Conservation (phyloP, 805 yeast species). For the Candida nanaspora region DNA sequence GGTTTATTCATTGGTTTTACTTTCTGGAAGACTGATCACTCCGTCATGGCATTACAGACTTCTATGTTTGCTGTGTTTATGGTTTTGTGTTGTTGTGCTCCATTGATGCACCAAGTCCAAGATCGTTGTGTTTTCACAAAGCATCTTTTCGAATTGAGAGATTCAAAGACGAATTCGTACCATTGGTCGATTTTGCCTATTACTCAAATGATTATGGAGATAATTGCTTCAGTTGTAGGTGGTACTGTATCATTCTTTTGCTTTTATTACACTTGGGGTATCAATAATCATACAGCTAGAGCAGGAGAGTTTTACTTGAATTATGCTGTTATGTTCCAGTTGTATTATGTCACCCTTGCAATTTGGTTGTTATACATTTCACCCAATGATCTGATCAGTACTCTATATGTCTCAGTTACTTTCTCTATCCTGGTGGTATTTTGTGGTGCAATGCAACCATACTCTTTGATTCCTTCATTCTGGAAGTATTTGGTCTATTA, state of each 20-base stretch:
- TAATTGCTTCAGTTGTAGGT: conserved; percentile 45
- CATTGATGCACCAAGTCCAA: conserved; percentile 53
- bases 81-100: conserved; percentile 46
- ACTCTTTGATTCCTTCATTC: conserved; percentile 35
- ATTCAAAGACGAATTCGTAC: conserved; percentile 52
- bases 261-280: conserved; percentile 43
- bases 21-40: conserved; percentile 48
- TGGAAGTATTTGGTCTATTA: conserved; percentile 40
- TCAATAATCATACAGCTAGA: conserved; percentile 22
- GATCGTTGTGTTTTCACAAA: conserved; percentile 45
- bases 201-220: conserved; percentile 44
- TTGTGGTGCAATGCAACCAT: conserved; percentile 38
- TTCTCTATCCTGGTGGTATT: conserved; percentile 27
- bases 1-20: conserved; percentile 69
- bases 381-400: conserved; percentile 36
- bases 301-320: conserved; percentile 30
- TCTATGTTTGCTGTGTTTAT: conserved; percentile 54
- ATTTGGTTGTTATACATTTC: conserved; percentile 34
- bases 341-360: conserved; percentile 27
- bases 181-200: conserved; percentile 53
- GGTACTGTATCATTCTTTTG: conserved; percentile 38
- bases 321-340: conserved; percentile 24
- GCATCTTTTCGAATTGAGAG: conserved; percentile 56
- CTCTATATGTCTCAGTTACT: conserved; percentile 32
- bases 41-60: conserved; percentile 47